Conservation (phyloP, 805 yeast species). For the Myxozyma neglecta region DNA sequence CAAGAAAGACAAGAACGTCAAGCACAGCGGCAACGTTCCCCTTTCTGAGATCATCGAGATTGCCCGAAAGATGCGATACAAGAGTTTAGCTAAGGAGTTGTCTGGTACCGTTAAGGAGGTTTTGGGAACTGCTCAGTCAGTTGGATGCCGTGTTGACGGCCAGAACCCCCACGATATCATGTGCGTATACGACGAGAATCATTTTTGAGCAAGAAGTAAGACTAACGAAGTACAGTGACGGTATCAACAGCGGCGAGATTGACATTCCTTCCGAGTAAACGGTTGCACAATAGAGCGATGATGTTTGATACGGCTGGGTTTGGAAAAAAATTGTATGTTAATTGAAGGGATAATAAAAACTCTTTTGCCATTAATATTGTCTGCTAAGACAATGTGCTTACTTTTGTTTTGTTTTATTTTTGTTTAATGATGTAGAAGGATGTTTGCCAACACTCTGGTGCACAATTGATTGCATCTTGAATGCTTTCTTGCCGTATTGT, state of each 20-base stretch:
- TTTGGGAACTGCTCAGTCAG: slow-evolving; percentile 99
- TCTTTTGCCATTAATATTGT: not conserved
- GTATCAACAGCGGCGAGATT: slow-evolving; percentile 97
- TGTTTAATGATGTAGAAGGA: not conserved
- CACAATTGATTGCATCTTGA: slow-evolving; percentile 45
- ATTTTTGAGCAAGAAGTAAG: no score
- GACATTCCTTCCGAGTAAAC: slow-evolving; percentile 47
- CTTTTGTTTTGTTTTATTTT: not conserved
- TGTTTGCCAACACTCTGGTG: slow-evolving; percentile 95
- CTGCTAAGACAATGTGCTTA: not conserved
- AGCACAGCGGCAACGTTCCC: slow-evolving; percentile 98
- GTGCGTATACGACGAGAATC: slow-evolving; percentile 1
- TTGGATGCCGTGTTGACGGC: slow-evolving; percentile 99
- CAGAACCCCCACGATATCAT: slow-evolving; percentile 99
- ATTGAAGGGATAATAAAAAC: slow-evolving; percentile 17
- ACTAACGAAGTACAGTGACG: slow-evolving; percentile 50
- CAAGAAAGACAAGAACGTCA: slow-evolving; percentile 99
- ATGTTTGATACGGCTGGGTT: slow-evolving; percentile 6
- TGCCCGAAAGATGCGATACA: slow-evolving; percentile 96
- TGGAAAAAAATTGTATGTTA: slow-evolving; percentile 24
- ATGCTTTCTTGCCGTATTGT: slow-evolving; percentile 45
- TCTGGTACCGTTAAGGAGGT: slow-evolving; percentile 98
- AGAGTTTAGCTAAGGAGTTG: slow-evolving; percentile 96
- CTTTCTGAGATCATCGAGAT: slow-evolving; percentile 94
- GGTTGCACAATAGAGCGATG: slow-evolving; percentile 12